Evolutionary conservation across 352 stramenopile genomes (phyloP).

Genomic region (Pythium brassicae): DNA sequence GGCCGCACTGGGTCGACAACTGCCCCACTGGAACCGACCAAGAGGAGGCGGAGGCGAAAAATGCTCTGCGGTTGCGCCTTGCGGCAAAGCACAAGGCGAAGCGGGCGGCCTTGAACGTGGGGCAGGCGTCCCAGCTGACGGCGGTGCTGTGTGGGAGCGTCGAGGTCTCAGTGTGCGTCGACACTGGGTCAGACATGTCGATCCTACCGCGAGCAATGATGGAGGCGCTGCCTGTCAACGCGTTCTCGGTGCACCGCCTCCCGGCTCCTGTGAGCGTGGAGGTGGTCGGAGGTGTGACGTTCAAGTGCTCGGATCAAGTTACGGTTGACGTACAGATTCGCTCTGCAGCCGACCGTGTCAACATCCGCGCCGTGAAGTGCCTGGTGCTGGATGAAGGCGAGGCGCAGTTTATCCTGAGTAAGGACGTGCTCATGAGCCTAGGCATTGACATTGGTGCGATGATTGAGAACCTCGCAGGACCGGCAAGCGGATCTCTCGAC

Average conservation of each 20-base stretch:
- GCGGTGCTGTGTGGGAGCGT: not conserved
- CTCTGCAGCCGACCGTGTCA: not conserved
- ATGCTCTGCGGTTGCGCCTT: not conserved
- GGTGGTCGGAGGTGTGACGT: not conserved
- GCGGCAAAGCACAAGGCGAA: not conserved
- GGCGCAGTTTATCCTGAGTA: not conserved
- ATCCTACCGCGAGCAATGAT: not conserved
- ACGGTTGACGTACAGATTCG: not conserved
- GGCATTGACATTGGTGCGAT: not conserved
- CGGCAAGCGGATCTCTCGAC: not conserved
- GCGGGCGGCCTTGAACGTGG: not conserved
- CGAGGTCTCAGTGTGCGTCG: not conserved
- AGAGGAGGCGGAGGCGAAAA: not conserved
- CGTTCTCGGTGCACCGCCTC: too few species aligned
- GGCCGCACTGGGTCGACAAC: slow-evolving; percentile 14
- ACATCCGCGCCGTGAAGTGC: not conserved
- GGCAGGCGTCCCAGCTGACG: not conserved
- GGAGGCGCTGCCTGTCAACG: not conserved
- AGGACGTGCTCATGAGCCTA: not conserved
- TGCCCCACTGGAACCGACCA: slow-evolving; percentile 9
- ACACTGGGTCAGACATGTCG: not conserved
- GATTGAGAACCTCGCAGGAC: not conserved
- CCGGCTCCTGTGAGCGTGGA: not conserved
- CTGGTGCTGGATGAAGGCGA: not conserved
- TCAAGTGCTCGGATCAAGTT: not conserved